phyloP scores from a whole-genome alignment of 2,329 filamentous ascomycete genomes.

The Botrytis galanthina region DNA sequence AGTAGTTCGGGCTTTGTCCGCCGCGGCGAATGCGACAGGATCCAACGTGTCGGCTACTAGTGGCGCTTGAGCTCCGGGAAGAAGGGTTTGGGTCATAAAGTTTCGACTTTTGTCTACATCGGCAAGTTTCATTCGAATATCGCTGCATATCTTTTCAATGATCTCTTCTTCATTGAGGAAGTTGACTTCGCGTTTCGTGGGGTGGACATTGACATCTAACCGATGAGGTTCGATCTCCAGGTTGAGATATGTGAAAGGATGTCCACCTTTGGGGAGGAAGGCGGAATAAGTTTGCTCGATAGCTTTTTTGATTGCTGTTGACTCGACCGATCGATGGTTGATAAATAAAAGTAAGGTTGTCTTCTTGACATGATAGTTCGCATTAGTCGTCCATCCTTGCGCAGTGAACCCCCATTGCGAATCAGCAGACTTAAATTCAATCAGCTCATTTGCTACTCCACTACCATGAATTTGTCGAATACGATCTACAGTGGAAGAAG shows the following conservation, averaged over 20 bases:
- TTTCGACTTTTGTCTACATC: constrained; percentile 91
- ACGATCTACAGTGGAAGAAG: constrained; percentile 71
- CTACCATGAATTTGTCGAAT: constrained; percentile 89
- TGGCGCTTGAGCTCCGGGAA: constrained; percentile 61
- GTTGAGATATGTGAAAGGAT: constrained; percentile 90
- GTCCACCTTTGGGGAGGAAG: constrained; percentile 89
- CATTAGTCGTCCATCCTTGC: constrained; percentile 80
- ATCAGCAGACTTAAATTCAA: constrained; percentile 71
- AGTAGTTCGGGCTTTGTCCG: constrained; percentile 44
- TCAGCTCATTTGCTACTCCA: constrained; percentile 80
- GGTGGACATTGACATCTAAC: constrained; percentile 96
- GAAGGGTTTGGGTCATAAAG: constrained; percentile 88
- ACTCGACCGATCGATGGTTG: constrained; percentile 93
- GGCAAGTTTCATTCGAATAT: constrained; percentile 74
- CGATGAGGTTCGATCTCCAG: constrained; percentile 88
- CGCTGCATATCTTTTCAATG: constrained; percentile 77
- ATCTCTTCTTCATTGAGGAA: constrained; percentile 98
- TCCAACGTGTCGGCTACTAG: constrained; percentile 31
- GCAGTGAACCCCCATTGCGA: constrained; percentile 81
- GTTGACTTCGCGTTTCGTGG: constrained; percentile 94
- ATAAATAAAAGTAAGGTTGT: constrained; percentile 90
- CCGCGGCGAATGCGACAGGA: constrained; percentile 28
- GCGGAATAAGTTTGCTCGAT: constrained; percentile 84
- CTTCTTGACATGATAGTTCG: constrained; percentile 91
- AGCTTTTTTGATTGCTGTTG: constrained; percentile 80